Base-by-base conservation (phyloP, 345 rosid genomes). In the Limnanthes douglasii region DNA sequence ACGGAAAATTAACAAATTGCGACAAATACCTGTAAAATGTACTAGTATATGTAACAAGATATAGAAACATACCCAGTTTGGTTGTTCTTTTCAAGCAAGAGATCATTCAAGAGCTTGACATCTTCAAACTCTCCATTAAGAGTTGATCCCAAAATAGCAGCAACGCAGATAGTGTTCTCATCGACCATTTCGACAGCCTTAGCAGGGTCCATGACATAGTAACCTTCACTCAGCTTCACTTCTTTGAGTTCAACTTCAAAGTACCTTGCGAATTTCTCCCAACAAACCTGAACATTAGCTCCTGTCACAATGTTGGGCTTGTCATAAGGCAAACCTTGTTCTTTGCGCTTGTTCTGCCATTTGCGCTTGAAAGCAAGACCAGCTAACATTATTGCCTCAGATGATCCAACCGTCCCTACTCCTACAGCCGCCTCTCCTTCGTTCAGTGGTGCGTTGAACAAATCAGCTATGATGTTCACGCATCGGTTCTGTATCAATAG, bases 221-320 rank as follows among this genome's bases (percentile, higher is more conserved):
- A 75, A 6, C 69, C 79, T 32, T 80, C 82, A n/a, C 34, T 60
- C 21, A 78, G 65, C 45, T 74, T 78, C 57, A 74, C 85, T 40
- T 78, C 92, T 54, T 74, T 78, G 17, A 78, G 55, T 38, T 75
- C 93, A 7, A 80, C 93, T 61, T 80, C 93, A 47, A 80, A 75
- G 48, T 80, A 80, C 64, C 93, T 72, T 0, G 93, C 86, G 42
- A 80, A 80, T 38, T 75, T 75, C 70, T 80, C 82, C 93, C 86
- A 80, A 48, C 86, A 79, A 2, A 78, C 92, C 80, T 78, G 43
- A 48, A 80, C 83, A 44, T 80, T 80, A 37, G 83, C 93, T 18
- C 93, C 79, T 12, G 93, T 80, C 39, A 80, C 86, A 14, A 75
- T 75, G 59, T 80, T 80, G 11, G 86, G 86, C 11, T 70, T 70